These are phyloP conservation scores for Tephrocybe sp. DNA, from an alignment of 768 basidiomycete species.

Conservation along the genomic window DNA sequence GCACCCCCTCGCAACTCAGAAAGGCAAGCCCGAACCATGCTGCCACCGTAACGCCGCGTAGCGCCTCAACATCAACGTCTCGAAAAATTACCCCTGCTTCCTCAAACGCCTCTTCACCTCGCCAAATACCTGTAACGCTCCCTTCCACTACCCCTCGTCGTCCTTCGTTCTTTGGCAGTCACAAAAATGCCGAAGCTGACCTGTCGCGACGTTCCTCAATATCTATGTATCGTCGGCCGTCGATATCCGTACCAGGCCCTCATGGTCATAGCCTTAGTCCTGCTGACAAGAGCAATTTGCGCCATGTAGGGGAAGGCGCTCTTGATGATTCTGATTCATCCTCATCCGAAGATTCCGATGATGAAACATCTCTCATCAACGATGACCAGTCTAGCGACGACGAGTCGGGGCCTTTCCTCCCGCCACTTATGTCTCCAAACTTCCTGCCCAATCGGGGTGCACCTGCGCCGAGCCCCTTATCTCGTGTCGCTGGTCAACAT, in stretches of 20 bases:
- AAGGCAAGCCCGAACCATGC: conserved; percentile 26
- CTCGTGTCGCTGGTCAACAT: conserved; percentile 51
- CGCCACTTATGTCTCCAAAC: conserved; percentile 33
- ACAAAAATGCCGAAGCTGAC: conserved; percentile 33
- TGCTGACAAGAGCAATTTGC: conserved; percentile 41
- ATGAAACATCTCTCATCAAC: conserved; percentile 22
- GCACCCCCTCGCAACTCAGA: conserved; percentile 15
- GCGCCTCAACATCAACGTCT: conserved; percentile 37
- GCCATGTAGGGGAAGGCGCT: conserved; percentile 75
- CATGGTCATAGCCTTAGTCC: conserved; percentile 39
- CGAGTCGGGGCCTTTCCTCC: conserved; percentile 21
- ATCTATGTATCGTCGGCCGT: conserved; percentile 41
- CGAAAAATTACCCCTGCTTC: conserved; percentile 55
- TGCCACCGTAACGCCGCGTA: conserved; percentile 20
- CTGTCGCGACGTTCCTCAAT: conserved; percentile 32
- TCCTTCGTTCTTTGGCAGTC: conserved; percentile 37
- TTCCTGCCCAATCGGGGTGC: conserved; percentile 26
- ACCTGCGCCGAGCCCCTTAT: conserved; percentile 65
- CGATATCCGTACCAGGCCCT: conserved; percentile 32
- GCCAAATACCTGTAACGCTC: conserved; percentile 37
- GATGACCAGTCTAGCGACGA: conserved; percentile 36
- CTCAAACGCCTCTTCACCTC: conserved; percentile 58
- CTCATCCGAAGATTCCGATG: conserved; percentile 34
- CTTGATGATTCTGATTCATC: conserved; percentile 77
- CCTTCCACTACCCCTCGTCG: conserved; percentile 45